These are phyloP conservation scores for Aphanomyces astaci DNA, from an alignment of 352 stramenopile species.

Conservation along the genomic window DNA sequence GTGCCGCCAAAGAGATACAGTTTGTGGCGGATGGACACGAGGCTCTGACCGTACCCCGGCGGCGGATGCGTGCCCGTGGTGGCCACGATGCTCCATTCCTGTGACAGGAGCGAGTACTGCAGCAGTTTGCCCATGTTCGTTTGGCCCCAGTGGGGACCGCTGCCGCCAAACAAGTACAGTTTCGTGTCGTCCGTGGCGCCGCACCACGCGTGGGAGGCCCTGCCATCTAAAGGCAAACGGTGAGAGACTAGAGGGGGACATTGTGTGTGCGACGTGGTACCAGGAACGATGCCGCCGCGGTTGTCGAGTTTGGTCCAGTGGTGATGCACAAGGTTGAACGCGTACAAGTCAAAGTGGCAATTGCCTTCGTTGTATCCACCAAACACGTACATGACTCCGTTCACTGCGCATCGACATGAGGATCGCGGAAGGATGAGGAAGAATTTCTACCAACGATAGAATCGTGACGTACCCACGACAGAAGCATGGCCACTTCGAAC, in stretches of 20 bases:
- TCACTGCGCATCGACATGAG: slow-evolving; percentile 33
- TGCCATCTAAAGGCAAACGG: slow-evolving; percentile 31
- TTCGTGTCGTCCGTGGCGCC: slow-evolving; percentile 63
- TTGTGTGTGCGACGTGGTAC: neutral
- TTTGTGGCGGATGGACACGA: slow-evolving; percentile 71
- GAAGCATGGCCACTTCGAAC: slow-evolving; percentile 73
- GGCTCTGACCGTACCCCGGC: slow-evolving; percentile 64
- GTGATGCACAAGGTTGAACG: slow-evolving; percentile 70
- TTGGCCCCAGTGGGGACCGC: slow-evolving; percentile 70
- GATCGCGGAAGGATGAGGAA: neutral
- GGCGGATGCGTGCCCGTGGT: slow-evolving; percentile 52
- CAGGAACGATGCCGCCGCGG: slow-evolving; percentile 42
- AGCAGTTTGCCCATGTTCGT: slow-evolving; percentile 83
- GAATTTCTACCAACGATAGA: no score
- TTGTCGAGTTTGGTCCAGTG: slow-evolving; percentile 72
- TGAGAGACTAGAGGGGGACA: neutral
- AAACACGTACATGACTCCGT: slow-evolving; percentile 75
- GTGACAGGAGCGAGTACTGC: slow-evolving; percentile 64
- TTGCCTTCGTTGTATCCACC: slow-evolving; percentile 81
- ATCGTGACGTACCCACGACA: slow-evolving; percentile 46
- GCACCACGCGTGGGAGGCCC: slow-evolving; percentile 69
- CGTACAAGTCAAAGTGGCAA: slow-evolving; percentile 80
- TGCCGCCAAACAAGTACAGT: slow-evolving; percentile 71
- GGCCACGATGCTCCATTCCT: slow-evolving; percentile 76
- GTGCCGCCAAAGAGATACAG: slow-evolving; percentile 77